Percentiles rank a stretch among this genome's conserved stretches.
phyloP scores from a whole-genome alignment of 495 filamentous ascomycete genomes.

The Staphylotrichum tortipilum region DNA sequence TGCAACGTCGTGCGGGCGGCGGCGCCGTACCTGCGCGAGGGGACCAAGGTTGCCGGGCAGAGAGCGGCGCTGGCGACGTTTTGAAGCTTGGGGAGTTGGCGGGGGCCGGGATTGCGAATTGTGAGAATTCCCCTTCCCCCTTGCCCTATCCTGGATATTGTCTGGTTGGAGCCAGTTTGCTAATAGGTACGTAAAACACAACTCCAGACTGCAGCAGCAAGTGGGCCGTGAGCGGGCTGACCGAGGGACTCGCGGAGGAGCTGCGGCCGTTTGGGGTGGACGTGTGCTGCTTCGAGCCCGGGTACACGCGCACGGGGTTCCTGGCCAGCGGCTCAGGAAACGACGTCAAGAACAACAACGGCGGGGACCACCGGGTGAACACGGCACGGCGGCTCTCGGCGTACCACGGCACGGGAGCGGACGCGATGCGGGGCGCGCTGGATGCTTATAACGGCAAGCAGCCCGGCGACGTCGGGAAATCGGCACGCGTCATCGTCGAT shows the following conservation, averaged over 20 bases:
- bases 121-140: constrained; percentile 1
- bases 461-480: constrained; percentile 38
- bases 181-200: too few species aligned
- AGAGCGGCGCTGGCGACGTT: constrained; percentile 40
- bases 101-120: constrained; percentile 24
- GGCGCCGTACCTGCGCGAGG: constrained; percentile 37
- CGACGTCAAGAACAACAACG: too few species aligned
- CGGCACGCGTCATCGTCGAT: constrained; percentile 37
- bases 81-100: constrained; percentile 32
- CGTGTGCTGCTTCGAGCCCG: constrained; percentile 41
- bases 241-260: constrained; percentile 34
- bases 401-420: constrained; percentile 22
- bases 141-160: background rate
- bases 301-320: constrained; percentile 34
- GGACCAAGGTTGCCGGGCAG: constrained; percentile 17
- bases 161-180: background rate
- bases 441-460: constrained; percentile 26
- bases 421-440: constrained; percentile 14
- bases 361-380: constrained; percentile 18
- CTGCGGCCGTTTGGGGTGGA: constrained; percentile 38
- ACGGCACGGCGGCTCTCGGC: constrained; percentile 24
- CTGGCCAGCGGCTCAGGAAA: constrained; percentile 13
- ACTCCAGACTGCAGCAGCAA: constrained; percentile 37
- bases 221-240: constrained; percentile 34
- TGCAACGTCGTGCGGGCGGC: constrained; percentile 35